Evolutionary conservation across 2,329 filamentous ascomycete species (phyloP).

Genomic region (Scedosporium aurantiacum): DNA sequence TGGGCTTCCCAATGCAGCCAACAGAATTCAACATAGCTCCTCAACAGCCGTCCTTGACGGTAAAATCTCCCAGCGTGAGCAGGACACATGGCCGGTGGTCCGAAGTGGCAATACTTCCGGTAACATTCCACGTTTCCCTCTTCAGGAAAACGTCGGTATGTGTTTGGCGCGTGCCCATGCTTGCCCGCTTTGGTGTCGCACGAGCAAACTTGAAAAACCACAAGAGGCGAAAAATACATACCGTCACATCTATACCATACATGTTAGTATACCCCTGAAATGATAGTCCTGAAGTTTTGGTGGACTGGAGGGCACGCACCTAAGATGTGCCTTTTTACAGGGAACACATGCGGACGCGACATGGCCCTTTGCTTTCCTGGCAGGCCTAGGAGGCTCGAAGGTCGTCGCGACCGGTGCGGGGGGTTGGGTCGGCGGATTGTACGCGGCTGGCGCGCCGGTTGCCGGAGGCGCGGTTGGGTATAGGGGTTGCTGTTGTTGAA

Average conservation of each 20-base stretch:
- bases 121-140: no score
- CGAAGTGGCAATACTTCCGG: no score
- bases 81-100: no score
- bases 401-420: slow-evolving; percentile 31
- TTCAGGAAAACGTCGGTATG: no score
- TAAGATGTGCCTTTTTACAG: slow-evolving; percentile 73
- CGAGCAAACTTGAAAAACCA: background rate
- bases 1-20: no score
- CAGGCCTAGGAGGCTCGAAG: slow-evolving; percentile 46
- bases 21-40: no score
- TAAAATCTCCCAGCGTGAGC: no score
- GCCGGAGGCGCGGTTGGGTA: background rate
- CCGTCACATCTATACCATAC: slow-evolving; percentile 50
- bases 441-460: slow-evolving; percentile 3
- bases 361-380: slow-evolving; percentile 65
- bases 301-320: slow-evolving; percentile 28
- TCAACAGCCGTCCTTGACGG: no score
- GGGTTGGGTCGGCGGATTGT: slow-evolving; percentile 17
- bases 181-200: background rate
- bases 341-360: slow-evolving; percentile 78
- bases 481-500: background rate
- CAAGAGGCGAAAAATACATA: slow-evolving; percentile 31
- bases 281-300: background rate
- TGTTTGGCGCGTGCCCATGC: background rate
- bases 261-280: background rate